Evolutionary conservation across 352 stramenopile genomes (phyloP).

Genomic region (Elongisporangium undulatum): DNA sequence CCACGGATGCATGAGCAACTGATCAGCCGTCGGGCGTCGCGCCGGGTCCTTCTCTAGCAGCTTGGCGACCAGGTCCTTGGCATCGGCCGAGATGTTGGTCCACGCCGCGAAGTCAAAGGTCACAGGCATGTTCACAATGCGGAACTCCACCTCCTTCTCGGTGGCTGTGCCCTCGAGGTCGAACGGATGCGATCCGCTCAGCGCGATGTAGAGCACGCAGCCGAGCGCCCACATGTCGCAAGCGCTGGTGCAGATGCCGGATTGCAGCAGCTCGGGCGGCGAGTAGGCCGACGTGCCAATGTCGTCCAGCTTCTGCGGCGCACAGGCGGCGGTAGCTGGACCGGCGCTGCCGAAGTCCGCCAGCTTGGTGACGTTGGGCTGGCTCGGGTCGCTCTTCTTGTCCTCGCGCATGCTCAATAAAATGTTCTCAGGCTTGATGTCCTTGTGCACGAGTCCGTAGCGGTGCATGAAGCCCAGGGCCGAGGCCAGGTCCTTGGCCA

Average conservation of each 20-base stretch:
- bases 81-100: slow-evolving; percentile 78
- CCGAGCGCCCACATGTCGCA: slow-evolving; percentile 86
- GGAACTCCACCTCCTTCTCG: slow-evolving; percentile 81
- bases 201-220: slow-evolving; percentile 93
- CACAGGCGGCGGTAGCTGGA: slow-evolving; percentile 22
- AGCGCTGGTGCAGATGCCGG: slow-evolving; percentile 46
- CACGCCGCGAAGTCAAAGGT: slow-evolving; percentile 45
- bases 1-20: slow-evolving; percentile 92
- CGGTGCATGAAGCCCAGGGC: slow-evolving; percentile 65
- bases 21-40: slow-evolving; percentile 79
- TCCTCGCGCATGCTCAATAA: slow-evolving; percentile 32
- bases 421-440: slow-evolving; percentile 85
- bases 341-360: slow-evolving; percentile 78
- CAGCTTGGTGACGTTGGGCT: slow-evolving; percentile 42
- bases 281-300: slow-evolving; percentile 73
- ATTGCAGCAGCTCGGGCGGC: slow-evolving; percentile 55
- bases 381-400: slow-evolving; percentile 13
- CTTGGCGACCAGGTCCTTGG: slow-evolving; percentile 87
- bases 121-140: slow-evolving; percentile 58
- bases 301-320: slow-evolving; percentile 29
- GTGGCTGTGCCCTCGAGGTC: slow-evolving; percentile 83
- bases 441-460: slow-evolving; percentile 73
- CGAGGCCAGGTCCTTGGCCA: slow-evolving; percentile 55
- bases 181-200: slow-evolving; percentile 91
- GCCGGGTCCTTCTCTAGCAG: slow-evolving; percentile 85